Evolutionary conservation across 2,329 filamentous ascomycete species (phyloP).

Genomic region (Alternaria arborescens): DNA sequence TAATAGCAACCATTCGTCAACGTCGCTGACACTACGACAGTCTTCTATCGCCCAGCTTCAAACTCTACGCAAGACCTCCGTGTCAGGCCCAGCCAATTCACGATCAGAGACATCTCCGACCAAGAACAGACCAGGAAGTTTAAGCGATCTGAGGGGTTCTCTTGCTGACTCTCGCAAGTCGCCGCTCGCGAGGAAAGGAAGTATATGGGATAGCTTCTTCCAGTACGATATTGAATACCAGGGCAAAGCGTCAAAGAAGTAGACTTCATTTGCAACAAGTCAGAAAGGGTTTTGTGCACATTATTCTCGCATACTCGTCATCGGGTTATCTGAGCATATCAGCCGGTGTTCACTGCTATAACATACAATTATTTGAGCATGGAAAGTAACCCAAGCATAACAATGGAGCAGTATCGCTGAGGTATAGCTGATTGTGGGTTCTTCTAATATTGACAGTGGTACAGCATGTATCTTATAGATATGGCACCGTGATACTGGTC

Average conservation of each 20-base stretch:
- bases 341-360: not conserved
- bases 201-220: conserved; percentile 52
- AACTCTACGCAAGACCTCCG: conserved; percentile 27
- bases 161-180: conserved; percentile 7
- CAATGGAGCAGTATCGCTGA: not conserved
- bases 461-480: not conserved
- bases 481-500: not conserved
- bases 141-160: conserved; percentile 23
- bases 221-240: conserved; percentile 53
- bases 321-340: not conserved
- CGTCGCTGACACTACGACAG: conserved; percentile 21
- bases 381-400: not conserved
- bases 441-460: not conserved
- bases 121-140: conserved; percentile 29
- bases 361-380: not conserved
- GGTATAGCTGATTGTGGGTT: not conserved
- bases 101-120: conserved; percentile 25
- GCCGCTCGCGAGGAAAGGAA: conserved; percentile 34
- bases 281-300: not conserved
- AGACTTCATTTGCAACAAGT: not conserved
- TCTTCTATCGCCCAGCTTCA: conserved; percentile 15
- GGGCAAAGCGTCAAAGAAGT: conserved; percentile 47
- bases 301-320: not conserved
- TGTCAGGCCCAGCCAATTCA: conserved; percentile 21
- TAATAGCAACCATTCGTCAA: not conserved